Evolutionary conservation across 495 filamentous ascomycete genomes (phyloP).

Genomic region (Podospora appendiculata): DNA sequence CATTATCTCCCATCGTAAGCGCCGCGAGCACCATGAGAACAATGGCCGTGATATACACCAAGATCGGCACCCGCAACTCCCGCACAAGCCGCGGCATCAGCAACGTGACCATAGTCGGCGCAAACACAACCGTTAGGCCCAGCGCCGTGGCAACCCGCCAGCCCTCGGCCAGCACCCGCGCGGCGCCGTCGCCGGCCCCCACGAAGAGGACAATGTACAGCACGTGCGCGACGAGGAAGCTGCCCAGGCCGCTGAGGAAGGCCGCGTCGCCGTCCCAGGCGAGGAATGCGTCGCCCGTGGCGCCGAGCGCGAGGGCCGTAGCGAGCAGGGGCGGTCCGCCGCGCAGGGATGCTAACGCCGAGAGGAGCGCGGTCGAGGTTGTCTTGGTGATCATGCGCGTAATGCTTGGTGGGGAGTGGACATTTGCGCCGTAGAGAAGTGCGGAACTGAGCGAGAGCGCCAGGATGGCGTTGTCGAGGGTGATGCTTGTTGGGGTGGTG

Average conservation of each 20-base stretch:
- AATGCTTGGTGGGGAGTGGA: constrained; percentile 6
- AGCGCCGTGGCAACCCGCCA: constrained; percentile 3
- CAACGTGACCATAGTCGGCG: constrained; percentile 7
- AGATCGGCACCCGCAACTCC: constrained; percentile 41
- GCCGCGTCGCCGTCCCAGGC: constrained; percentile 12
- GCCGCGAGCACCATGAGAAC: constrained; percentile 27
- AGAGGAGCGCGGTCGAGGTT: constrained; percentile 16
- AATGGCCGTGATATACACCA: constrained; percentile 43
- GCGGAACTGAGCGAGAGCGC: constrained; percentile 9
- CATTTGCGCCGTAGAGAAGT: constrained; percentile 10
- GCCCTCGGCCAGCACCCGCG: not conserved
- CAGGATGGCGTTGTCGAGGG: constrained; percentile 1
- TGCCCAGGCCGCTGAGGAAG: constrained; percentile 17
- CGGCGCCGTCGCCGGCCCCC: not conserved
- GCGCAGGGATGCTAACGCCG: constrained; percentile 1
- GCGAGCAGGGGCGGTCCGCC: constrained; percentile 4
- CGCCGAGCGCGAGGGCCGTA: constrained; percentile 13
- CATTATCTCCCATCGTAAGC: constrained; percentile 7
- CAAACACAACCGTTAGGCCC: not conserved
- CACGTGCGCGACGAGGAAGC: constrained; percentile 17
- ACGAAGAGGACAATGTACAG: constrained; percentile 18
- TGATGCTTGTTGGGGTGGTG: too few species aligned
- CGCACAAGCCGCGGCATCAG: constrained; percentile 15
- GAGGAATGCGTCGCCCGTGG: constrained; percentile 19
- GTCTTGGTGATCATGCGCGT: constrained; percentile 18